Conservation (phyloP, 2,329 filamentous ascomycete genomes). For the Pseudogymnoascus sp. region DNA sequence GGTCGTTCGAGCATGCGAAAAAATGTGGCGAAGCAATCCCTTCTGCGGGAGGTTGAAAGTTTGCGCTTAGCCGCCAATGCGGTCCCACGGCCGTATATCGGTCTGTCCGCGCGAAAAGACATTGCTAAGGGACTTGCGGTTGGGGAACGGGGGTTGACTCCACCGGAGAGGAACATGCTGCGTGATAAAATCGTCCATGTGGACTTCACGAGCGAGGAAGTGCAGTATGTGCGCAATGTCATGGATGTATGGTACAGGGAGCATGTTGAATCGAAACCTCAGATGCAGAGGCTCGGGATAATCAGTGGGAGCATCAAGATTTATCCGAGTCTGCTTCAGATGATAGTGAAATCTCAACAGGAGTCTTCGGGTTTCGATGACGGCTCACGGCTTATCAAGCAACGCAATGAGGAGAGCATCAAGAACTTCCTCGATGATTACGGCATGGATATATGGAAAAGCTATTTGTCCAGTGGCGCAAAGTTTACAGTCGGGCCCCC, state of each 20-base stretch:
- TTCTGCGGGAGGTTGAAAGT: neutral
- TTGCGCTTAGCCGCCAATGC: neutral
- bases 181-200: neutral
- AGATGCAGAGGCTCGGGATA: neutral
- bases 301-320: neutral
- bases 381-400: neutral
- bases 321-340: neutral
- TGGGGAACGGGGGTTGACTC: neutral
- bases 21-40: neutral
- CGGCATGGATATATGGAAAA: neutral
- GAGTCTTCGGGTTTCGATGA: conserved; percentile 15
- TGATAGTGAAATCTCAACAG: conserved; percentile 12
- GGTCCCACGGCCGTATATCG: neutral
- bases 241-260: neutral
- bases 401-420: neutral
- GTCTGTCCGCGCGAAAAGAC: neutral
- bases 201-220: neutral
- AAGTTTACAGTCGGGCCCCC: neutral
- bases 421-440: neutral
- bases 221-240: neutral
- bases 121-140: neutral
- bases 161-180: neutral
- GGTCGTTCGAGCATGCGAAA: neutral
- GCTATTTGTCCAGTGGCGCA: neutral
- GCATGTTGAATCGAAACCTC: neutral